These are phyloP conservation scores for Dictyostelium discoideum DNA, from an alignment of 78 protist species.

Conservation along the genomic window DNA sequence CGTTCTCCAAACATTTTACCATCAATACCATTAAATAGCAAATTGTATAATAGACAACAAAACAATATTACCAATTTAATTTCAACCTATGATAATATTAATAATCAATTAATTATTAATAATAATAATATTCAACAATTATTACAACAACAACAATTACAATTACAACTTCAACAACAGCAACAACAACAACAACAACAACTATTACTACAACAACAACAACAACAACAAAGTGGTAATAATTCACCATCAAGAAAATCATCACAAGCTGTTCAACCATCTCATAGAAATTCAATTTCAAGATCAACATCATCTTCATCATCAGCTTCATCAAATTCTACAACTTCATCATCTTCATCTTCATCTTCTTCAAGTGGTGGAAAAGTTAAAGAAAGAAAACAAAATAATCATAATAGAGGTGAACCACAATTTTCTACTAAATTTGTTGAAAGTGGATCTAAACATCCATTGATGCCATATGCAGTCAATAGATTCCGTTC, in stretches of 20 bases:
- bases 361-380: not conserved
- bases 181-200: not conserved
- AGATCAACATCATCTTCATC: not conserved
- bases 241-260: constrained; percentile 1
- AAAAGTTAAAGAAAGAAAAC: not conserved
- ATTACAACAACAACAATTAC: not conserved
- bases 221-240: not conserved
- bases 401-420: not conserved
- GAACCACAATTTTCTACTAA: constrained; percentile 20
- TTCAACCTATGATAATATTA: not conserved
- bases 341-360: not conserved
- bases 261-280: not conserved
- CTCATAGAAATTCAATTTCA: constrained; percentile 8
- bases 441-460: constrained; percentile 41
- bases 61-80: not conserved
- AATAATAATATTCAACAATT: not conserved
- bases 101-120: not conserved
- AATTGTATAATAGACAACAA: not conserved
- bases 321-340: not conserved
- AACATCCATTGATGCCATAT: constrained; percentile 68
- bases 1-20: not conserved
- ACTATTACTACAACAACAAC: not conserved
- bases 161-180: not conserved
- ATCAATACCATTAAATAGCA: not conserved
- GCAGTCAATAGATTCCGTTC: constrained; percentile 44